phyloP scores from a whole-genome alignment of 371 early-diverging fungal genomes.

The Mucor mucedo region DNA sequence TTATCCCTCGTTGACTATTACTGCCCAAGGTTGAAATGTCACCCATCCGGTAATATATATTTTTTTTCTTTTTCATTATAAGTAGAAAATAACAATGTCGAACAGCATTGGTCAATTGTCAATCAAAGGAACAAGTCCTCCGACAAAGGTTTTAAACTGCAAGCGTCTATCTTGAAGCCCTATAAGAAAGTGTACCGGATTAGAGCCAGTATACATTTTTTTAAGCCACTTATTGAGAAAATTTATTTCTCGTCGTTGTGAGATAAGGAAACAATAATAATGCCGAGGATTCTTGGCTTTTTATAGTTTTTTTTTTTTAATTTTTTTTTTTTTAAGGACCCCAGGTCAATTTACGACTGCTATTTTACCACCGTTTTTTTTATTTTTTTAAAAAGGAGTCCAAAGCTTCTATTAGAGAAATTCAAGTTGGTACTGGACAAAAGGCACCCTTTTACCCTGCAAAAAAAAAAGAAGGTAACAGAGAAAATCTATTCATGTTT shows the following conservation, averaged over 20 bases:
- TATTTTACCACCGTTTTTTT: no score
- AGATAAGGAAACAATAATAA: slow-evolving; percentile 9
- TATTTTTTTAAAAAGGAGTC: no score
- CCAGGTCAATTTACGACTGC: no score
- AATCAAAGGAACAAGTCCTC: slow-evolving; percentile 15
- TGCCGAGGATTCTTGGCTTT: background rate
- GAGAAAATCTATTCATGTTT: no score
- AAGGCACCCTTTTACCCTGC: no score
- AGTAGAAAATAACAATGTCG: slow-evolving; percentile 4
- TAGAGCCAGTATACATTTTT: slow-evolving; percentile 8
- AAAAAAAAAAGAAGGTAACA: no score
- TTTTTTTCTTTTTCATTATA: slow-evolving; percentile 5
- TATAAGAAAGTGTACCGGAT: slow-evolving; percentile 14
- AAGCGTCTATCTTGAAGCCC: slow-evolving; percentile 15
- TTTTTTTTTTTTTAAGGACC: background rate
- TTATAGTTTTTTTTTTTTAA: background rate
- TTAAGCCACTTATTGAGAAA: slow-evolving; percentile 25
- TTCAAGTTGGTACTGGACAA: no score
- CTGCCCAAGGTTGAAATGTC: no score
- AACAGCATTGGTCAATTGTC: slow-evolving; percentile 23
- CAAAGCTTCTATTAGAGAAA: no score
- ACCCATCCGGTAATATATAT: no score
- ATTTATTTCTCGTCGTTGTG: slow-evolving; percentile 23
- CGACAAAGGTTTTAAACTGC: slow-evolving; percentile 23
- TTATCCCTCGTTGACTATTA: no score